Evolutionary conservation across 371 early-diverging fungal species (phyloP).

Genomic region (Rhizopus sp.): DNA sequence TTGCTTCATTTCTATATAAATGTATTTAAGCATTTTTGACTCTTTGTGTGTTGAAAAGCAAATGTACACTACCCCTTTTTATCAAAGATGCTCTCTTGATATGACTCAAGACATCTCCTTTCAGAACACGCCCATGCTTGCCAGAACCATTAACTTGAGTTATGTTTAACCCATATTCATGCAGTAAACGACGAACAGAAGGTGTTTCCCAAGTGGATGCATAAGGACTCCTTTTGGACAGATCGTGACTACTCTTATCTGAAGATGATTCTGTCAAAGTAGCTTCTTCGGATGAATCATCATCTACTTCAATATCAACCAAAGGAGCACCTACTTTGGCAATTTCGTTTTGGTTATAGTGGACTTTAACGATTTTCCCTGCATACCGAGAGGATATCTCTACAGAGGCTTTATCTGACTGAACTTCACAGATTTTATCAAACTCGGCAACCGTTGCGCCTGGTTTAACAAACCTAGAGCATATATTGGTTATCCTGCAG

Average conservation of each 20-base stretch:
- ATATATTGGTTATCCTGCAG: background rate
- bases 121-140: constrained; percentile 18
- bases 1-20: constrained; percentile 1
- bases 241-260: background rate
- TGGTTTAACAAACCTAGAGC: constrained; percentile 84
- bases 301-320: constrained; percentile 89
- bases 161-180: constrained; percentile 74
- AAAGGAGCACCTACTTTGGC: constrained; percentile 91
- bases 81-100: constrained; percentile 8
- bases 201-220: constrained; percentile 68
- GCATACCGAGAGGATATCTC: constrained; percentile 95
- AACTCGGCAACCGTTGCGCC: constrained; percentile 90
- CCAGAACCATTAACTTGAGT: constrained; percentile 42
- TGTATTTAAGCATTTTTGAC: background rate
- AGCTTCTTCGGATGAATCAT: constrained; percentile 24
- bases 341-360: constrained; percentile 85
- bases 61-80: constrained; percentile 8
- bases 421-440: constrained; percentile 96
- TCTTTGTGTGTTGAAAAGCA: background rate
- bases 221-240: background rate
- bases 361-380: constrained; percentile 77
- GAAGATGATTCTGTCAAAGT: background rate
- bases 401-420: constrained; percentile 97
- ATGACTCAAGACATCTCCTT: constrained; percentile 17
- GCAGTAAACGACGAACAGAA: constrained; percentile 85